These are phyloP conservation scores for Allomyces macrogynus DNA, from an alignment of 192 early-diverging fungal species.

Conservation along the genomic window DNA sequence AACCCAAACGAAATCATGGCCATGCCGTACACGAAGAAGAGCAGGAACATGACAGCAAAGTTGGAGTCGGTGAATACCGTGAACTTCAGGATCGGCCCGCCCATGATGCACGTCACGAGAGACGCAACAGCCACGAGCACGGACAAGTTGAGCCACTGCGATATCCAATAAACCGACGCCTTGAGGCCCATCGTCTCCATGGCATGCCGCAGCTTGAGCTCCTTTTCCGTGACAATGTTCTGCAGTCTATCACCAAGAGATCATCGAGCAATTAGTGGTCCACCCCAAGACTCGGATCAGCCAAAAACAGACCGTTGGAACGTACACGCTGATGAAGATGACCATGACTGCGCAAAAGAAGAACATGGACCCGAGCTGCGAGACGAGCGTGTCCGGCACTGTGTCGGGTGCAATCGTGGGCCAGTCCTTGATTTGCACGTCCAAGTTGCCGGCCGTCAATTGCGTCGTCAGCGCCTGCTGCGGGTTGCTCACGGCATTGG, in stretches of 20 bases:
- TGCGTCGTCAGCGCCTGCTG: constrained; percentile 5
- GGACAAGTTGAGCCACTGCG: constrained; percentile 34
- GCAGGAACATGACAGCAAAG: constrained; percentile 29
- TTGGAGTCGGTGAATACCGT: constrained; percentile 37
- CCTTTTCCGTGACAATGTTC: constrained; percentile 54
- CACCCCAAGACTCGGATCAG: constrained; percentile 16
- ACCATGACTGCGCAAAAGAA: constrained; percentile 35
- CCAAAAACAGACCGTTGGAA: constrained; percentile 23
- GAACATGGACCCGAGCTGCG: constrained; percentile 28
- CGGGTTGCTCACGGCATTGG: constrained; percentile 3
- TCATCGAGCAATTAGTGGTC: constrained; percentile 19
- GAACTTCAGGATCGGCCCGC: constrained; percentile 33
- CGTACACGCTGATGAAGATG: constrained; percentile 21
- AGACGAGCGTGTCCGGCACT: constrained; percentile 36
- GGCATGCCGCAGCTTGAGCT: constrained; percentile 39
- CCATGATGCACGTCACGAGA: constrained; percentile 33
- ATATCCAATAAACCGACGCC: constrained; percentile 41
- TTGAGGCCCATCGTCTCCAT: constrained; percentile 69
- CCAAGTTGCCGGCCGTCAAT: constrained; percentile 12
- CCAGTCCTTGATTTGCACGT: constrained; percentile 44
- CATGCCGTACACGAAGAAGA: constrained; percentile 55
- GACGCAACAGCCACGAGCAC: constrained; percentile 32
- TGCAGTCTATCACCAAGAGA: constrained; percentile 20
- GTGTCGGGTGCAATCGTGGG: constrained; percentile 31
- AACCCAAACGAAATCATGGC: constrained; percentile 49